Conservation (phyloP, 768 basidiomycete genomes). For the Xerocomellus amylosporus region DNA sequence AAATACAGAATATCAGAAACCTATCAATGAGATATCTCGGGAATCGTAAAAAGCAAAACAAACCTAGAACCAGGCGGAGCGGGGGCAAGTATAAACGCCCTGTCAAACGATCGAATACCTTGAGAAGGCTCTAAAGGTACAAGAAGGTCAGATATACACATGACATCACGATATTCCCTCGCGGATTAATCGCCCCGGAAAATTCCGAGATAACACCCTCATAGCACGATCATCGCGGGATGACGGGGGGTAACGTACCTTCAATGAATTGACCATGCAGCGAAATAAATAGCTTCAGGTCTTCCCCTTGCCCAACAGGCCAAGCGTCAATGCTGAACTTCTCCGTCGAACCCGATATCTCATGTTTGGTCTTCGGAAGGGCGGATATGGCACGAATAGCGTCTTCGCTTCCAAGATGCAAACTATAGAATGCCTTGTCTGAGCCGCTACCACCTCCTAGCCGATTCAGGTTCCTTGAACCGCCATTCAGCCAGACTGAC, state of each 20-base stretch:
- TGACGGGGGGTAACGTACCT: slow-evolving; percentile 50
- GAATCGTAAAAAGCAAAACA: slow-evolving; percentile 31
- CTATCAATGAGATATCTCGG: slow-evolving; percentile 6
- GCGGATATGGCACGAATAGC: slow-evolving; percentile 56
- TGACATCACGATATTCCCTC: slow-evolving; percentile 14
- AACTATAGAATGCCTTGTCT: slow-evolving; percentile 58
- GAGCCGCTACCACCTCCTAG: slow-evolving; percentile 59
- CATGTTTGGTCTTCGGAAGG: slow-evolving; percentile 81
- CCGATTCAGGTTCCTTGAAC: slow-evolving; percentile 77
- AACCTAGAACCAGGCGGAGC: slow-evolving; percentile 82
- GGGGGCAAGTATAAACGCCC: slow-evolving; percentile 84
- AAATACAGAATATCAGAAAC: slow-evolving; percentile 12
- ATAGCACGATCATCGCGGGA: slow-evolving; percentile 10
- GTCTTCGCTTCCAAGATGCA: slow-evolving; percentile 71
- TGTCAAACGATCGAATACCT: slow-evolving; percentile 89
- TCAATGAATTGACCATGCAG: slow-evolving; percentile 92
- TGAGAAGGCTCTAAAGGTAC: slow-evolving; percentile 55
- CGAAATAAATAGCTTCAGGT: slow-evolving; percentile 57
- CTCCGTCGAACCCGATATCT: slow-evolving; percentile 70
- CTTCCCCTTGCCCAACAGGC: slow-evolving; percentile 63
- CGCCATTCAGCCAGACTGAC: slow-evolving; percentile 59
- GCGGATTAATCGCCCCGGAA: slow-evolving; percentile 8
- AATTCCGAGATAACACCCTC: slow-evolving; percentile 8
- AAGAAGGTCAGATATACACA: slow-evolving; percentile 16
- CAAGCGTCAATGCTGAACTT: slow-evolving; percentile 89